A percentile compares a stretch with the other conserved stretches of the same genome.
Evolutionary conservation across 495 filamentous ascomycete species (phyloP).

Genomic region (Penicillium pancosmium): DNA sequence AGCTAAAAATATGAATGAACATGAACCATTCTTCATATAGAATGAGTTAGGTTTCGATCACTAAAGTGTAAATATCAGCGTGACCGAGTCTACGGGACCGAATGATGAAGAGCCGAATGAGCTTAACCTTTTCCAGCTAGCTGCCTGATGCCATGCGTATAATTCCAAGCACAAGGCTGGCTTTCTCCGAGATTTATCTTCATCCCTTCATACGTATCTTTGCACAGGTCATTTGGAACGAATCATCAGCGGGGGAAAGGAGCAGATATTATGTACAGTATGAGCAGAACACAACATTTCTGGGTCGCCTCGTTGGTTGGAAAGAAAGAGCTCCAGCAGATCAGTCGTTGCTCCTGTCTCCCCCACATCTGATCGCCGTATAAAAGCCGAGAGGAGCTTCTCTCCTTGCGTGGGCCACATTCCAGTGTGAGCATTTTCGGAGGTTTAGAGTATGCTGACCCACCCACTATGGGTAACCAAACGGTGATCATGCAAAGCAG

Average conservation of each 20-base stretch:
- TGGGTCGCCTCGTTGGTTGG: not conserved
- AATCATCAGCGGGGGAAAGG: conserved; percentile 1
- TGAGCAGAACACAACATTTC: conserved; percentile 12
- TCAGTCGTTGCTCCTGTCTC: not conserved
- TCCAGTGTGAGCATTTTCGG: conserved; percentile 29
- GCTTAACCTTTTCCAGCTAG: not conserved
- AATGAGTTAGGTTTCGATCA: too few relatives aligned
- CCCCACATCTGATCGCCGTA: conserved; percentile 13
- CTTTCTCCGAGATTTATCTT: not conserved
- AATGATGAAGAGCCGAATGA: not conserved
- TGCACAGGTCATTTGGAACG: not conserved
- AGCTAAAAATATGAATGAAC: too few relatives aligned
- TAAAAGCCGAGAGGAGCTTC: conserved; percentile 6
- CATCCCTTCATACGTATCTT: conserved; percentile 15
- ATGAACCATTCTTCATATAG: too few relatives aligned
- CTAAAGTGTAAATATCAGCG: not conserved
- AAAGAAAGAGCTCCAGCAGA: conserved; percentile 2
- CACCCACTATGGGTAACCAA: conserved; percentile 16
- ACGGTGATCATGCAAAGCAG: conserved; percentile 18
- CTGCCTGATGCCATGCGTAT: not conserved
- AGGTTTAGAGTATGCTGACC: conserved; percentile 32
- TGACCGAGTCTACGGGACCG: not conserved
- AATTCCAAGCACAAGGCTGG: not conserved
- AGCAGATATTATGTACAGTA: not conserved
- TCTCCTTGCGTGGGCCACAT: conserved; percentile 28